phyloP scores from a whole-genome alignment of 2,329 filamentous ascomycete genomes.

The Setomelanomma holmii region DNA sequence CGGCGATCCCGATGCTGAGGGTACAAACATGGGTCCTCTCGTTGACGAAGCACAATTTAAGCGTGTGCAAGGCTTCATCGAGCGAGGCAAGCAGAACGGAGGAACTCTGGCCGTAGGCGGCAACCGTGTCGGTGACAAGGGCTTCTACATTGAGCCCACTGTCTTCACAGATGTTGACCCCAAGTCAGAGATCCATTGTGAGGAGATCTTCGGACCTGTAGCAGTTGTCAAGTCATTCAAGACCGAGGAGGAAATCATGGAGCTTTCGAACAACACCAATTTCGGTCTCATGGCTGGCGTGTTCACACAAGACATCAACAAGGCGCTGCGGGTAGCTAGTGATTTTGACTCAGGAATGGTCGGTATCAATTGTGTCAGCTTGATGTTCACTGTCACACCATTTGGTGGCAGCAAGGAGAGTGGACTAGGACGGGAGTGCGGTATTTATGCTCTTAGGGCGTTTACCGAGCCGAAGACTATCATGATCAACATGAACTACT shows the following conservation, averaged over 20 bases:
- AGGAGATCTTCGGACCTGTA: slow-evolving; percentile 51
- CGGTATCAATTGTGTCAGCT: slow-evolving; percentile 42
- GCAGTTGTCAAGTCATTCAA: slow-evolving; percentile 46
- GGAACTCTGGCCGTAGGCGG: slow-evolving; percentile 45
- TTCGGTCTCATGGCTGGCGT: slow-evolving; percentile 50
- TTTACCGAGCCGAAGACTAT: slow-evolving; percentile 61
- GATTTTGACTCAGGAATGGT: slow-evolving; percentile 47
- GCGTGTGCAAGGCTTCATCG: slow-evolving; percentile 45
- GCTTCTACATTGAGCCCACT: slow-evolving; percentile 45
- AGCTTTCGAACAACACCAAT: slow-evolving; percentile 48
- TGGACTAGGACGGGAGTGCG: slow-evolving; percentile 59
- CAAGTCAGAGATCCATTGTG: slow-evolving; percentile 43
- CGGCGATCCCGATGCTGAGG: slow-evolving; percentile 38
- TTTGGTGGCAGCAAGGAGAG: slow-evolving; percentile 62
- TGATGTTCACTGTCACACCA: slow-evolving; percentile 51
- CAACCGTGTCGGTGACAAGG: slow-evolving; percentile 37
- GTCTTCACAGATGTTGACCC: slow-evolving; percentile 45
- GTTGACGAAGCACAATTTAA: slow-evolving; percentile 46
- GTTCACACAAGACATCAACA: slow-evolving; percentile 51
- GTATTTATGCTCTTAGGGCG: slow-evolving; percentile 55
- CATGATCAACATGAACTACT: slow-evolving; percentile 53
- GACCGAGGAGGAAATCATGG: slow-evolving; percentile 49
- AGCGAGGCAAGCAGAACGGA: slow-evolving; percentile 38
- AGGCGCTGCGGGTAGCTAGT: slow-evolving; percentile 39
- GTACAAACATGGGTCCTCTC: slow-evolving; percentile 44